Evolutionary conservation across 2,329 filamentous ascomycete genomes (phyloP).

Genomic region (Aspergillus sp.): DNA sequence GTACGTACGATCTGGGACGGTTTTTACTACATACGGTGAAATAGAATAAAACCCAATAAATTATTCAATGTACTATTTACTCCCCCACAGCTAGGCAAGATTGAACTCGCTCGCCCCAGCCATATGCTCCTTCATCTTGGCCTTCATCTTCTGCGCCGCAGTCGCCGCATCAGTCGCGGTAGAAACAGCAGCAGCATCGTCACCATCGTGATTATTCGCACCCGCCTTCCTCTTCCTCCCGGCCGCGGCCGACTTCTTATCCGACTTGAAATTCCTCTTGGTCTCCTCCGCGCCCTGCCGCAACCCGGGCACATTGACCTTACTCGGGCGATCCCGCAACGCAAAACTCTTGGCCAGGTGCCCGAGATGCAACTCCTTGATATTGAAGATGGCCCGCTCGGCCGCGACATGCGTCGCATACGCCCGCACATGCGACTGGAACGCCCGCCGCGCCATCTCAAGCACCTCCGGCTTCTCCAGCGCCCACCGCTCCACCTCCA

Average conservation of each 20-base stretch:
- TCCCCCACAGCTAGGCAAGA: slow-evolving; percentile 36
- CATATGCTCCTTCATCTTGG: slow-evolving; percentile 44
- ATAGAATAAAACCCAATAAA: no score
- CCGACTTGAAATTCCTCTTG: slow-evolving; percentile 39
- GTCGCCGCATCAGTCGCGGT: slow-evolving; percentile 31
- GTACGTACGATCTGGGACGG: no score
- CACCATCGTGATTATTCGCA: slow-evolving; percentile 11
- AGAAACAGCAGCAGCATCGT: slow-evolving; percentile 17
- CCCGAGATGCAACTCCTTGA: slow-evolving; percentile 80
- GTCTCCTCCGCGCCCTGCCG: slow-evolving; percentile 40
- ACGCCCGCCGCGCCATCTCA: slow-evolving; percentile 74
- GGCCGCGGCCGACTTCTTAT: slow-evolving; percentile 23
- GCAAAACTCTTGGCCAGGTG: slow-evolving; percentile 92
- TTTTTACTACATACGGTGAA: no score
- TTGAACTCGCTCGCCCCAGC: slow-evolving; percentile 50
- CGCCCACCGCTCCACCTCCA: slow-evolving; percentile 58
- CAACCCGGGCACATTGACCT: slow-evolving; percentile 53
- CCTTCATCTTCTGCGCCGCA: slow-evolving; percentile 45
- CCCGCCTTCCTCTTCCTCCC: slow-evolving; percentile 29
- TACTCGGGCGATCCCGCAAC: slow-evolving; percentile 75
- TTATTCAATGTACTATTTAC: slow-evolving; percentile 22
- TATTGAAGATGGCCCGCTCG: slow-evolving; percentile 82
- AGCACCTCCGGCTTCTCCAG: slow-evolving; percentile 58
- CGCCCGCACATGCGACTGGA: slow-evolving; percentile 83
- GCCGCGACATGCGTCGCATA: slow-evolving; percentile 88